phyloP scores from a whole-genome alignment of 2,329 filamentous ascomycete species.

The Aspergillus fijiensis region DNA sequence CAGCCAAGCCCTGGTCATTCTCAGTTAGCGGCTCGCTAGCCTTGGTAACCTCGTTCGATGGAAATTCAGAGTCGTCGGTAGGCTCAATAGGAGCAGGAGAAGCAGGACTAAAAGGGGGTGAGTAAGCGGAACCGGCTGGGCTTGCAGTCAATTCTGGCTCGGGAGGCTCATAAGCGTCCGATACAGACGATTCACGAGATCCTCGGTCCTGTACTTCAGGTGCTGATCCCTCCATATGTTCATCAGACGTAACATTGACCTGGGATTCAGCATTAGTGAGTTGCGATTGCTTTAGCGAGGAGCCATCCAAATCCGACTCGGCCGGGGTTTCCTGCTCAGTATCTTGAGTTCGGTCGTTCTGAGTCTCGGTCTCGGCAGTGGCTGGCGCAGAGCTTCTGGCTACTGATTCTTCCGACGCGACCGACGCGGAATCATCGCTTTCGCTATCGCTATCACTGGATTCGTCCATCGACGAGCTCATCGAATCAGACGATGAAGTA shows the following conservation, averaged over 20 bases:
- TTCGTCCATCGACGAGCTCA: slow-evolving; percentile 41
- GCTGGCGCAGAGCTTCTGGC: slow-evolving; percentile 3
- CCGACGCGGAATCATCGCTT: slow-evolving; percentile 1
- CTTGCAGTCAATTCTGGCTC: slow-evolving; percentile 35
- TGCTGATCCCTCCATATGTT: slow-evolving; percentile 1
- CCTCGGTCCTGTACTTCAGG: slow-evolving; percentile 14
- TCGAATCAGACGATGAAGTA: slow-evolving; percentile 29
- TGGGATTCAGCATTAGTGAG: slow-evolving; percentile 4
- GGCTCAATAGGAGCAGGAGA: slow-evolving; percentile 35
- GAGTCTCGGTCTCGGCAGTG: background rate
- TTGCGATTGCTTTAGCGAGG: slow-evolving; percentile 12
- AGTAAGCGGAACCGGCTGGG: slow-evolving; percentile 31
- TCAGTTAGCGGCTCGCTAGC: slow-evolving; percentile 34
- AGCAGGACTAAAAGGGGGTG: slow-evolving; percentile 46
- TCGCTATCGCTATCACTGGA: slow-evolving; percentile 32
- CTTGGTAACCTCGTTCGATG: slow-evolving; percentile 20
- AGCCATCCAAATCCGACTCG: background rate
- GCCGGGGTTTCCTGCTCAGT: slow-evolving; percentile 10
- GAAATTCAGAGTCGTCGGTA: slow-evolving; percentile 22
- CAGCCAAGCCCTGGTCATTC: slow-evolving; percentile 28
- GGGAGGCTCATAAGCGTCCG: slow-evolving; percentile 59
- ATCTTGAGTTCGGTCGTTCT: background rate
- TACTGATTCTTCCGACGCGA: slow-evolving; percentile 12
- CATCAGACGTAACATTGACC: slow-evolving; percentile 8
- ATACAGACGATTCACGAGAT: slow-evolving; percentile 36